phyloP scores from a whole-genome alignment of 768 basidiomycete genomes.

The Tubosaeta brunneosetosa region DNA sequence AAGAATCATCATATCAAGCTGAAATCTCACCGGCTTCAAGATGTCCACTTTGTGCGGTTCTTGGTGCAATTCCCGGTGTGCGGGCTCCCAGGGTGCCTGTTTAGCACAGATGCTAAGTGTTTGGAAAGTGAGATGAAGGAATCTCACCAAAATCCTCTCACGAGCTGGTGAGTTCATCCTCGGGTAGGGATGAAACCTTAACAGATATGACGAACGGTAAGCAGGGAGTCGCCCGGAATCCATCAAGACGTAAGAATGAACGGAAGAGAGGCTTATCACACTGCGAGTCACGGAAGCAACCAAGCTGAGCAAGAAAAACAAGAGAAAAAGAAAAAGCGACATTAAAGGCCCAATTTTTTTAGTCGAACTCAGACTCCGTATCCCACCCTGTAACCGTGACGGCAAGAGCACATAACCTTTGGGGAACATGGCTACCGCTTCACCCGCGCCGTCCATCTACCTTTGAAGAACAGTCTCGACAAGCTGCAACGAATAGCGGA shows the following conservation, averaged over 20 bases:
- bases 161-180: conserved; percentile 12
- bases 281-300: not conserved
- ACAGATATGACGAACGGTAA: conserved; percentile 27
- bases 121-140: conserved; percentile 1
- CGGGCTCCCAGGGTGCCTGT: conserved; percentile 8
- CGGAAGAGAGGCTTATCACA: not conserved
- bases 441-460: conserved; percentile 4
- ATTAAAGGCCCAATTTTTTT: conserved; percentile 4
- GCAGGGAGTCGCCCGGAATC: conserved; percentile 15
- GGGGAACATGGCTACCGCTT: conserved; percentile 14
- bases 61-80: not conserved
- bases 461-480: not conserved
- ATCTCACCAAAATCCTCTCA: conserved; percentile 25
- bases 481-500: not conserved
- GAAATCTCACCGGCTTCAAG: conserved; percentile 1
- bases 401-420: conserved; percentile 17
- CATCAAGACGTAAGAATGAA: conserved; percentile 9
- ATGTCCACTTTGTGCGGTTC: not conserved
- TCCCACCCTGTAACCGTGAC: conserved; percentile 26
- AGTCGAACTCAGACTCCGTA: conserved; percentile 15
- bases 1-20: not conserved
- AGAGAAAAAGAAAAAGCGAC: not conserved
- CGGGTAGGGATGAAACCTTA: conserved; percentile 11
- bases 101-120: not conserved
- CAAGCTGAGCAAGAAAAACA: conserved; percentile 4